Conservation (phyloP, 345 rosid genomes). For the Dipteronia sinensis region DNA sequence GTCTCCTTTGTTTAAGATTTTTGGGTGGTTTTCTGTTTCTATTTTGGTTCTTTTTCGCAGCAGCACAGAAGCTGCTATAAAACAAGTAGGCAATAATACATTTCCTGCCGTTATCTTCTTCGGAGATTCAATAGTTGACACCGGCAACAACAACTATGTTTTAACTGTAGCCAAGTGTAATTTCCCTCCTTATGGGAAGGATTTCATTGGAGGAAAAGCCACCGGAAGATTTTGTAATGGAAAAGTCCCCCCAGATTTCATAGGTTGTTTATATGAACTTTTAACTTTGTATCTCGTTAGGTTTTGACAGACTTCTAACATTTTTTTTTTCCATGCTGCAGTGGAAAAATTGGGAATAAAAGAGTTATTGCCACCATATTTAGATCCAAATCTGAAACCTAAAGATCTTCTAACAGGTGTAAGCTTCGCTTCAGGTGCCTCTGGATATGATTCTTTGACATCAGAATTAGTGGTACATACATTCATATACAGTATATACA, state of each 20-base stretch:
- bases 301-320: no score
- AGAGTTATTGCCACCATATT: conserved; percentile 57
- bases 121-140: conserved; percentile 50
- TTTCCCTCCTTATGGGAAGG: conserved; percentile 50
- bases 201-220: conserved; percentile 31
- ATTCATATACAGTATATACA: neutral
- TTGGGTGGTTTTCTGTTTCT: neutral
- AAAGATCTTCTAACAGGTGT: conserved; percentile 73
- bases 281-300: no score
- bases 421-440: conserved; percentile 70
- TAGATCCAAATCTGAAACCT: conserved; percentile 45
- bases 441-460: conserved; percentile 68
- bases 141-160: conserved; percentile 39
- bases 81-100: neutral
- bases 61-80: neutral
- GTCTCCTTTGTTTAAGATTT: neutral
- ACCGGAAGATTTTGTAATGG: conserved; percentile 48
- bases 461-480: conserved; percentile 47
- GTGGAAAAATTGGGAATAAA: conserved; percentile 70
- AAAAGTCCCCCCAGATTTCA: conserved; percentile 39
- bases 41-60: neutral
- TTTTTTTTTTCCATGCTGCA: conserved; percentile 23
- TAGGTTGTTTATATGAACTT: conserved; percentile 18
- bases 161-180: conserved; percentile 29
- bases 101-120: conserved; percentile 34